Conservation (phyloP, 768 basidiomycete genomes). For the Ramaria sp. region DNA sequence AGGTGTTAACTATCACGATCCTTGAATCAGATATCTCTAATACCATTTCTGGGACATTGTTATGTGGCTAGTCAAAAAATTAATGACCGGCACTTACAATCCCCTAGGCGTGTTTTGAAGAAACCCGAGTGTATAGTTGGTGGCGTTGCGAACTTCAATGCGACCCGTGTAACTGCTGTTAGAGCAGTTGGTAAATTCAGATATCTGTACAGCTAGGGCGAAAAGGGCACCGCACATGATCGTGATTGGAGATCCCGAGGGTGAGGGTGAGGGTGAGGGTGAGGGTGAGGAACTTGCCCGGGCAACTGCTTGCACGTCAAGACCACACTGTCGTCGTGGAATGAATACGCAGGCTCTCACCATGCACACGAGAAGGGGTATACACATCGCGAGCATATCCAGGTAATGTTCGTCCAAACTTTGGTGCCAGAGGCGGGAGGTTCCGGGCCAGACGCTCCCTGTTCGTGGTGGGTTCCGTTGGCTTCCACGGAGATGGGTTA, state of each 20-base stretch:
- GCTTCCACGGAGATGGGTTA: too few relatives aligned
- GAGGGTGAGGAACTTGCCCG: not conserved
- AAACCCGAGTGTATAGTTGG: not conserved
- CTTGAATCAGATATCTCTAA: too few relatives aligned
- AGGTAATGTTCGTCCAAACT: not conserved
- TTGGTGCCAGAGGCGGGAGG: not conserved
- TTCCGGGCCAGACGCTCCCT: not conserved
- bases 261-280: not conserved
- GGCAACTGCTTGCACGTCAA: not conserved
- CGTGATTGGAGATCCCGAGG: too few relatives aligned
- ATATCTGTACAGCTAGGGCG: not conserved
- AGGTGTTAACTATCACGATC: too few relatives aligned
- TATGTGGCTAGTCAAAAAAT: not conserved
- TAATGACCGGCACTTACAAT: not conserved
- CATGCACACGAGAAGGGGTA: not conserved
- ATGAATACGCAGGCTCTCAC: not conserved
- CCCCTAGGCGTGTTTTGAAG: not conserved
- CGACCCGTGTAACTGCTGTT: not conserved
- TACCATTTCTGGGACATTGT: not conserved
- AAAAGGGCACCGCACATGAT: not conserved
- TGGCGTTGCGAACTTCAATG: not conserved
- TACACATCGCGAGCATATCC: not conserved
- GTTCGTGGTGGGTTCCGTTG: too few relatives aligned
- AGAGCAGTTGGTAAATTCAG: not conserved
- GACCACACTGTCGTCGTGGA: not conserved